Evolutionary conservation across 257 asterid species (phyloP), one percentile per base, ranked within the genome.

Genomic region (Striga asiatica): DNA sequence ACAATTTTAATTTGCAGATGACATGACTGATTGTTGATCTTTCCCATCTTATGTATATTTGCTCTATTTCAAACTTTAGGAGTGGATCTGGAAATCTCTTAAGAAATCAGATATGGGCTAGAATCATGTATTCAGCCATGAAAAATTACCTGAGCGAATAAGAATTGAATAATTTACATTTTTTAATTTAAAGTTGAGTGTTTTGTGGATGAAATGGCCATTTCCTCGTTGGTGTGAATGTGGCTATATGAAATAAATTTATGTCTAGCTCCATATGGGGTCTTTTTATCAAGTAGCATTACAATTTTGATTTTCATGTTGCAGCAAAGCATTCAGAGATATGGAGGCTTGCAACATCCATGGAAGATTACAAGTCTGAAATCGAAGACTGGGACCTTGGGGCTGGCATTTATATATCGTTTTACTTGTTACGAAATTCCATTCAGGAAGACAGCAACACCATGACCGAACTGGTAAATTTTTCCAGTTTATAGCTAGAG

Each of bases 341-440:
- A 76, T 88, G 97, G 97, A 74, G 70, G 74, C 67, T 88, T 51
- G 83, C 80, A 27, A 80, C 79, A 17, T 62, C 79, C 67, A 84
- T 92, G 98, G 96, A 84, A 71, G 87, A 66, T 63, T 72, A 77
- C 66, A 87, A 77, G 66, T 78, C 89, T 47, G 95, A 87, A 81
- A 91, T 84, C 56, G 96, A 87, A 77, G 83, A 87, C 58, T 91
- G 94, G 95, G 96, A 91, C 68, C 77, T 91, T 31, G 98, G 98
- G 56, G 96, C 94, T 62, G 99, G 95, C 71, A 56, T 92, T 65
- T 92, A 80, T 70, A 68, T 84, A 52, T 84, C 94, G 6, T 92
- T 74, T 78, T 88, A 82, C 63, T 37, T 66, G 24, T 71, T 84
- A 61, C 77, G 72, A 57, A 77, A 73, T 68, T 81, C 96, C 29